These are phyloP conservation scores for Agaricus blazei DNA, from an alignment of 768 basidiomycete genomes.

Conservation along the genomic window DNA sequence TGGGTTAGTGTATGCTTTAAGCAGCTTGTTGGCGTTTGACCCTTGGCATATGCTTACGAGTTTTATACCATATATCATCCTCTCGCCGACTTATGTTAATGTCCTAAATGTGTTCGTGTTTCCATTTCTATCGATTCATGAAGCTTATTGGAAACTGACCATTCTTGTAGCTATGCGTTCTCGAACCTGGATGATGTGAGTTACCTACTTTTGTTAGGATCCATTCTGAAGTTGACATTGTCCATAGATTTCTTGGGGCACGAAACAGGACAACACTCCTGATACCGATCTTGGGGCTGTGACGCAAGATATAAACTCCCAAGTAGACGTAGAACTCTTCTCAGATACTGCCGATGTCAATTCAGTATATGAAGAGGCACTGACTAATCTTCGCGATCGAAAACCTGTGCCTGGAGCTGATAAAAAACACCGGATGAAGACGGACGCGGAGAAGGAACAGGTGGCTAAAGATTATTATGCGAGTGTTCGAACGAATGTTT, in stretches of 20 bases:
- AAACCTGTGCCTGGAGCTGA: conserved; percentile 25
- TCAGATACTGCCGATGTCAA: conserved; percentile 80
- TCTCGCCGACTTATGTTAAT: conserved; percentile 79
- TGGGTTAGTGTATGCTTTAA: conserved; percentile 62
- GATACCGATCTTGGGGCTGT: conserved; percentile 82
- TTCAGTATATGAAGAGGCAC: conserved; percentile 78
- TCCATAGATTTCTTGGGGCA: conserved; percentile 84
- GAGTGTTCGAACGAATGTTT: conserved; percentile 76
- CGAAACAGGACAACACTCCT: conserved; percentile 78
- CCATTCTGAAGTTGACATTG: not conserved
- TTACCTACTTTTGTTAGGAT: no score
- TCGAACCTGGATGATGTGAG: conserved; percentile 81
- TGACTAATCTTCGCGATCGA: conserved; percentile 55
- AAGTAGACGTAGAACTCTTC: conserved; percentile 85
- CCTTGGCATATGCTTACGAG: conserved; percentile 97
- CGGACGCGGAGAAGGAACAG: conserved; percentile 61
- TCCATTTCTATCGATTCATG: not conserved
- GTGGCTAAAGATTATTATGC: conserved; percentile 85
- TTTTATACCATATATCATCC: conserved; percentile 81
- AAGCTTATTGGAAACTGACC: not conserved
- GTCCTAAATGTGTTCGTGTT: conserved; percentile 65
- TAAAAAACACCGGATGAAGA: conserved; percentile 23
- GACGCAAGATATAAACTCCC: conserved; percentile 70
- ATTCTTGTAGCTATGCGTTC: conserved; percentile 63
- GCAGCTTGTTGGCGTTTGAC: conserved; percentile 82